Conservation (phyloP, 2,329 filamentous ascomycete species). For the Monilinia vaccinii-corymbosi region DNA sequence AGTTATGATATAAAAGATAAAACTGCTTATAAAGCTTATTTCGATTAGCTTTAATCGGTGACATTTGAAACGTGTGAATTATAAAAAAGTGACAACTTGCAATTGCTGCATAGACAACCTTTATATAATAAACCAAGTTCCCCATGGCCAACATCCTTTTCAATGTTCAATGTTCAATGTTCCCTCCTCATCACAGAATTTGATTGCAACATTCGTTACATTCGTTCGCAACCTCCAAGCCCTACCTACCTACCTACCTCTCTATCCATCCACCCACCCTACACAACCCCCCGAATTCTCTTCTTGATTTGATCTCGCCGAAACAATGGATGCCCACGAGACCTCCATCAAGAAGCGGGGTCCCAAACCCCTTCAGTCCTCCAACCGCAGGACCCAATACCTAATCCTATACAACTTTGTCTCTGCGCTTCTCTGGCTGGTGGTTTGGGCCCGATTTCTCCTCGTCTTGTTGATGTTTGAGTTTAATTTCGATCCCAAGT, state of each 20-base stretch:
- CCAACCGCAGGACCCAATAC: conserved; percentile 53
- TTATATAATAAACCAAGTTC: no score
- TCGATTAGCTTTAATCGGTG: no score
- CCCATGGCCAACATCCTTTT: neutral
- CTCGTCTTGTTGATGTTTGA: conserved; percentile 44
- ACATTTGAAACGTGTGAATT: no score
- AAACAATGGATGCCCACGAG: conserved; percentile 13
- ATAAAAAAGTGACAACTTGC: no score
- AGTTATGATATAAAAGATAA: no score
- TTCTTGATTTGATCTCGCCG: no score
- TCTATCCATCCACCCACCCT: neutral
- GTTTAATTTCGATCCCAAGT: conserved; percentile 45
- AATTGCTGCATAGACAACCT: no score
- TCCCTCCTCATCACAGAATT: neutral
- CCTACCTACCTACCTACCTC: no score
- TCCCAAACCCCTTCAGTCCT: conserved; percentile 27
- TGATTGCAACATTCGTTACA: neutral
- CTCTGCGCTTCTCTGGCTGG: conserved; percentile 69
- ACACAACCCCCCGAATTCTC: neutral
- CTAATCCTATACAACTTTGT: conserved; percentile 78
- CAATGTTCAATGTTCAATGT: neutral
- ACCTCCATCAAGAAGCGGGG: conserved; percentile 14
- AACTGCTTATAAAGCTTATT: no score
- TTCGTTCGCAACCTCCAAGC: neutral
- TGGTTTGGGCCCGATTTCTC: conserved; percentile 62